These are phyloP conservation scores for Eucalyptus marginata DNA, from an alignment of 345 rosid genomes.

Conservation along the genomic window DNA sequence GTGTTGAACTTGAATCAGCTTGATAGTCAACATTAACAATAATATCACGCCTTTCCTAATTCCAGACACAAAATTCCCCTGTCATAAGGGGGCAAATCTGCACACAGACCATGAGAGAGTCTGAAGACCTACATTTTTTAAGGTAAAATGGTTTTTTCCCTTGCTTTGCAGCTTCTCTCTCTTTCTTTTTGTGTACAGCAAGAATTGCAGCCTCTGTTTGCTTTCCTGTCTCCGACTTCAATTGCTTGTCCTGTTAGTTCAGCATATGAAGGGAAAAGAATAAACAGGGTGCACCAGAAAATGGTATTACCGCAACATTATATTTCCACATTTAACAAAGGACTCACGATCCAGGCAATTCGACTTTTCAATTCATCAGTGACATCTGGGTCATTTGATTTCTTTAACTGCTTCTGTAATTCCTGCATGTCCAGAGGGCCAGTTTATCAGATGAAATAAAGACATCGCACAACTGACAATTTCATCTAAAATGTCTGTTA, in stretches of 20 bases:
- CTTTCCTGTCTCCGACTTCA: constrained; percentile 55
- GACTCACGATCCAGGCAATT: constrained; percentile 53
- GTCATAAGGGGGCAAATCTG: background rate
- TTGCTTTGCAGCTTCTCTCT: constrained; percentile 78
- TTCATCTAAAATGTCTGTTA: background rate
- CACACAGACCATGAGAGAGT: background rate
- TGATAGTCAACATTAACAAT: background rate
- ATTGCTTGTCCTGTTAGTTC: constrained; percentile 49
- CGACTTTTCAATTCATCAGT: constrained; percentile 19
- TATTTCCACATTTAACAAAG: background rate
- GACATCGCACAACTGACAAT: background rate
- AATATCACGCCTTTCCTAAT: background rate
- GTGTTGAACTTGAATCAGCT: background rate
- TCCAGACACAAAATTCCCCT: background rate
- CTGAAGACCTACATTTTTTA: constrained; percentile 47
- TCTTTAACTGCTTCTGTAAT: constrained; percentile 31
- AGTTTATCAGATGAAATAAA: background rate
- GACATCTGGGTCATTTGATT: constrained; percentile 17
- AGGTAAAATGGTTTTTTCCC: constrained; percentile 82
- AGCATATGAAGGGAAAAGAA: background rate
- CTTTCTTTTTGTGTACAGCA: constrained; percentile 73
- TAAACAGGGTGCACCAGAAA: background rate
- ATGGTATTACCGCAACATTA: background rate
- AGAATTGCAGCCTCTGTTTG: constrained; percentile 46
- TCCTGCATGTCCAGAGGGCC: constrained; percentile 10